Evolutionary conservation across 2,329 filamentous ascomycete species (phyloP).

Genomic region (Ambrosiella xylebori): DNA sequence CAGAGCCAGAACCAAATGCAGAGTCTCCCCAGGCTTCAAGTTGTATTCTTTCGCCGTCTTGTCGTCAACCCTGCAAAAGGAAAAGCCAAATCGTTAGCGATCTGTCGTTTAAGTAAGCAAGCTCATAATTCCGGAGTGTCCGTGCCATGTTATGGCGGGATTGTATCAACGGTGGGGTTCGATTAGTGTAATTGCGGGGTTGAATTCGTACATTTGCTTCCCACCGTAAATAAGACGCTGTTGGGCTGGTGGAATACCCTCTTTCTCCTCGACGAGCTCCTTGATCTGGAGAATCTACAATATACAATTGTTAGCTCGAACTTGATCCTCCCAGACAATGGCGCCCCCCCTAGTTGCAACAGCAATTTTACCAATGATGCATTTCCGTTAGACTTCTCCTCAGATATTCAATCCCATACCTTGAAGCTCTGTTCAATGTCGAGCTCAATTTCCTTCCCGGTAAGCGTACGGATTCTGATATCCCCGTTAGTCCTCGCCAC

Average conservation of each 20-base stretch:
- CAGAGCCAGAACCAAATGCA: slow-evolving; percentile 89
- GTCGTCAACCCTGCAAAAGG: slow-evolving; percentile 60
- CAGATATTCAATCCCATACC: slow-evolving; percentile 29
- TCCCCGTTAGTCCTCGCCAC: not conserved
- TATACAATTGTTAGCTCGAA: not conserved
- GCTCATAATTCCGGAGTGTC: too few relatives aligned
- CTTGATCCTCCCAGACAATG: too few relatives aligned
- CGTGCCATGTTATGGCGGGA: not conserved
- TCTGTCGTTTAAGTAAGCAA: too few relatives aligned
- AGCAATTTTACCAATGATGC: too few relatives aligned
- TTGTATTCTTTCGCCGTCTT: slow-evolving; percentile 83
- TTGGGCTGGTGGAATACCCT: slow-evolving; percentile 92
- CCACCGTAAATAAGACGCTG: slow-evolving; percentile 91
- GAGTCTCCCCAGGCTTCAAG: slow-evolving; percentile 78
- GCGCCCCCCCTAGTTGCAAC: too few relatives aligned
- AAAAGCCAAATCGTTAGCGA: not conserved
- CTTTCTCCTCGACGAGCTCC: slow-evolving; percentile 97
- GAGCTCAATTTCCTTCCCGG: slow-evolving; percentile 96
- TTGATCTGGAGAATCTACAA: slow-evolving; percentile 81
- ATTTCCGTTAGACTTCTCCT: too few relatives aligned
- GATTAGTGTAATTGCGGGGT: slow-evolving; percentile 9
- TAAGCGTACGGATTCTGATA: slow-evolving; percentile 80
- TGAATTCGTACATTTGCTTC: slow-evolving; percentile 73
- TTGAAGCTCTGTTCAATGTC: slow-evolving; percentile 92
- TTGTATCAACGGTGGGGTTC: not conserved